Percentiles rank a stretch among this genome's conserved stretches.
Conservation (phyloP, 495 filamentous ascomycete genomes). For the Neurospora sp. region DNA sequence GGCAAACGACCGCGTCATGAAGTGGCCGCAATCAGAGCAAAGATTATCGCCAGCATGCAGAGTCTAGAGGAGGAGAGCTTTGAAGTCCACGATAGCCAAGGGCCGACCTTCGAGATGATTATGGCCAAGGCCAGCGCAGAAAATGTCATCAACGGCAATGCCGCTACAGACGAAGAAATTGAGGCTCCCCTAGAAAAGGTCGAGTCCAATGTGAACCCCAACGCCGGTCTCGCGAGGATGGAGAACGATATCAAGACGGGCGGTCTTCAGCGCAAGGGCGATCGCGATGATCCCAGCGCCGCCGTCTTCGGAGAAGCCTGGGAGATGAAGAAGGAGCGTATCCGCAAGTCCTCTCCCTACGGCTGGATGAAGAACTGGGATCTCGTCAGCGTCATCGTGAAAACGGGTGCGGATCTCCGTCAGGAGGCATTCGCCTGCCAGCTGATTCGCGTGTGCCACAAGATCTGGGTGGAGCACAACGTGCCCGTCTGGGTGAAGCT, state of each 20-base stretch:
- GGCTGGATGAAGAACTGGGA: slow-evolving; percentile 77
- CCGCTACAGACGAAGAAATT: slow-evolving; percentile 31
- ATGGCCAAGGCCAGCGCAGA: slow-evolving; percentile 47
- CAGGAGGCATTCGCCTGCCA: slow-evolving; percentile 75
- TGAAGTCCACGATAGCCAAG: slow-evolving; percentile 45
- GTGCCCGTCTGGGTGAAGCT: slow-evolving; percentile 70
- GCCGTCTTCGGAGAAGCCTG: slow-evolving; percentile 73
- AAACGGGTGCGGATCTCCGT: slow-evolving; percentile 64
- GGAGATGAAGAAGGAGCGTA: slow-evolving; percentile 65
- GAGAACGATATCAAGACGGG: slow-evolving; percentile 74
- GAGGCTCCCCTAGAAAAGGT: slow-evolving; percentile 17
- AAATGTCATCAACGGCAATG: slow-evolving; percentile 13
- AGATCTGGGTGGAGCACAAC: slow-evolving; percentile 61
- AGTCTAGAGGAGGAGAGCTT: slow-evolving; percentile 73
- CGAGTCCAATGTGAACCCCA: slow-evolving; percentile 42
- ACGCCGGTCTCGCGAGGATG: slow-evolving; percentile 64
- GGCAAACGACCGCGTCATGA: slow-evolving; percentile 61
- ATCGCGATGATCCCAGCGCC: slow-evolving; percentile 70
- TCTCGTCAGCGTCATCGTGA: slow-evolving; percentile 68
- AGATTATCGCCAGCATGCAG: slow-evolving; percentile 78
- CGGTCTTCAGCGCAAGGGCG: slow-evolving; percentile 61
- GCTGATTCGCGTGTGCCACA: slow-evolving; percentile 62
- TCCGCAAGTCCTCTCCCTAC: slow-evolving; percentile 63
- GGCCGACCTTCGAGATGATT: slow-evolving; percentile 62
- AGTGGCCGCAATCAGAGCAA: slow-evolving; percentile 63